These are phyloP conservation scores for Claviceps cyperi DNA, from an alignment of 2,329 filamentous ascomycete genomes.

Conservation along the genomic window DNA sequence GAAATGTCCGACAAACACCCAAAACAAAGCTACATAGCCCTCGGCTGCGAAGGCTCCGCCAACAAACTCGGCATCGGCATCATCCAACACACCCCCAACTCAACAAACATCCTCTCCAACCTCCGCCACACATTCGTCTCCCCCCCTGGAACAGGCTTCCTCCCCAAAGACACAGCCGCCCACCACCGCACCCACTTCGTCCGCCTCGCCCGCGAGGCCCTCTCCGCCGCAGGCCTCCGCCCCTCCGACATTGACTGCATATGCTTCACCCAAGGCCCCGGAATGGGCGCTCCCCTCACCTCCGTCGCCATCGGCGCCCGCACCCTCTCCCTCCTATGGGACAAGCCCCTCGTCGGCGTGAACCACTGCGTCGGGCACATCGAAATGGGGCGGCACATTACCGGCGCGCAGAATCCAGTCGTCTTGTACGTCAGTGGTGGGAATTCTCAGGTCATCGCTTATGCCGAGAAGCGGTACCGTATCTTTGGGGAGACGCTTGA, in stretches of 20 bases:
- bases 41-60: slow-evolving; percentile 74
- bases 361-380: slow-evolving; percentile 99
- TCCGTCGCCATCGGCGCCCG: slow-evolving; percentile 76
- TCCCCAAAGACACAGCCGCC: slow-evolving; percentile 87
- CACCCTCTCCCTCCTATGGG: slow-evolving; percentile 71
- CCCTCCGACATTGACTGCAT: slow-evolving; percentile 69
- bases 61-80: slow-evolving; percentile 95
- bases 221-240: slow-evolving; percentile 50
- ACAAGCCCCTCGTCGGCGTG: slow-evolving; percentile 77
- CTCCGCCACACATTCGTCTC: slow-evolving; percentile 87
- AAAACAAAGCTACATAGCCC: slow-evolving; percentile 31
- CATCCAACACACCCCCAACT: slow-evolving; percentile 56
- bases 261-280: slow-evolving; percentile 89
- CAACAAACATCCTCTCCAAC: slow-evolving; percentile 67
- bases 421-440: slow-evolving; percentile 92
- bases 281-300: slow-evolving; percentile 89
- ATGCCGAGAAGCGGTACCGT: slow-evolving; percentile 83
- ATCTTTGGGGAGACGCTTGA: slow-evolving; percentile 98
- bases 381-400: slow-evolving; percentile 93
- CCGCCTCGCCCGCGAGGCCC: slow-evolving; percentile 61
- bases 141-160: slow-evolving; percentile 83
- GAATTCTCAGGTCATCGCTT: slow-evolving; percentile 96
- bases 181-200: slow-evolving; percentile 86
- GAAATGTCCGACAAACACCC: neutral
- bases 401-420: slow-evolving; percentile 77